These are phyloP conservation scores for Ophiosphaerella narmari DNA, from an alignment of 2,329 filamentous ascomycete species.

Conservation along the genomic window DNA sequence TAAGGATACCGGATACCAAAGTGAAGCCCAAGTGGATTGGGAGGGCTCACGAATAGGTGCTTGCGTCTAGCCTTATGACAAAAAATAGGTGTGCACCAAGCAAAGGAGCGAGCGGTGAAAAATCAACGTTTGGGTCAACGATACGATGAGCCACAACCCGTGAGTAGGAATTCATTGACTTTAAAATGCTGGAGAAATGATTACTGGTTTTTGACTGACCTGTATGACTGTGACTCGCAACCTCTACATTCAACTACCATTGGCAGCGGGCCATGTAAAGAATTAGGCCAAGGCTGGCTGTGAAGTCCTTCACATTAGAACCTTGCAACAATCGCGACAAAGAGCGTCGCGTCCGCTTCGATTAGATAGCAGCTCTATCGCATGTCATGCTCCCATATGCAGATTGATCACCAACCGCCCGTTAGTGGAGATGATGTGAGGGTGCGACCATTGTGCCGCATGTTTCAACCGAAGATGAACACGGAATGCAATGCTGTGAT, in stretches of 20 bases:
- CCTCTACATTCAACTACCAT: no score
- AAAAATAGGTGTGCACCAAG: background rate
- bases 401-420: background rate
- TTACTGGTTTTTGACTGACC: no score
- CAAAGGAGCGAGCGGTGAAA: background rate
- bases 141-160: background rate
- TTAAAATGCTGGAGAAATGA: no score
- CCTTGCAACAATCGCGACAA: no score
- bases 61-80: background rate
- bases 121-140: background rate
- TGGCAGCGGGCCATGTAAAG: no score
- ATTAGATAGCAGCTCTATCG: no score
- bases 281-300: no score
- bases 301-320: no score
- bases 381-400: background rate
- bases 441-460: background rate
- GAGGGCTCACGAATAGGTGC: background rate
- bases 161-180: no score
- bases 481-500: background rate
- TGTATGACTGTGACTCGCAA: no score
- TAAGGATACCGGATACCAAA: background rate
- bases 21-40: background rate
- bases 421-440: background rate
- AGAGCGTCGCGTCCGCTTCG: no score
- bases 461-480: background rate